Percentiles rank a stretch among this genome's conserved stretches.
Conservation (phyloP, 2,329 filamentous ascomycete genomes). For the Colletotrichum magnum region DNA sequence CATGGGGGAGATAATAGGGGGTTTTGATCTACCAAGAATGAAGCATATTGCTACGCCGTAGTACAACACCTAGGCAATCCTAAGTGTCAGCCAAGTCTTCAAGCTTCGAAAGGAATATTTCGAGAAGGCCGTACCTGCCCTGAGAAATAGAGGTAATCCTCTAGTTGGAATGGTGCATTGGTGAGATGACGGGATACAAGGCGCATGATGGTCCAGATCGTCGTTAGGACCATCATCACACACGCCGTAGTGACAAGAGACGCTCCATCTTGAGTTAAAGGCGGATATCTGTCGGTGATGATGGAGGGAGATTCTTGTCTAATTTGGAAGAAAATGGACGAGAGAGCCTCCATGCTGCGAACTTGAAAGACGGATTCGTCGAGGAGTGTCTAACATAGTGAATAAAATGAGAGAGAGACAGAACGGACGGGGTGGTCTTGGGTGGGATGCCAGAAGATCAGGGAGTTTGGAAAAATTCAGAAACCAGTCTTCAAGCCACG, state of each 20-base stretch:
- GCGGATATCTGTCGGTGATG: not conserved
- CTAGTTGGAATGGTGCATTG: not conserved
- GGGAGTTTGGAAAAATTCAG: no score
- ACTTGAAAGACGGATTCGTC: no score
- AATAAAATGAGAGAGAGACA: no score
- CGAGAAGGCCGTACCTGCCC: not conserved
- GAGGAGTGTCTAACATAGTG: no score
- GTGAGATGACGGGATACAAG: constrained; percentile 8
- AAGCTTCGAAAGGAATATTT: not conserved
- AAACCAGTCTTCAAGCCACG: no score
- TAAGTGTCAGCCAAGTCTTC: not conserved
- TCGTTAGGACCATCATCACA: constrained; percentile 18
- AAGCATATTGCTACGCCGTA: constrained; percentile 11
- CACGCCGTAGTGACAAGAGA: constrained; percentile 1
- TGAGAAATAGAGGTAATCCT: constrained; percentile 19
- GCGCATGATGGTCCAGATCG: constrained; percentile 13
- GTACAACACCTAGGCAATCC: constrained; percentile 1
- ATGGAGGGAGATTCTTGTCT: not conserved
- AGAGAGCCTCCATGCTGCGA: not conserved
- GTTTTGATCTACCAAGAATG: constrained; percentile 7
- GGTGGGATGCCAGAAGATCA: no score
- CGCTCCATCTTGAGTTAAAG: constrained; percentile 1
- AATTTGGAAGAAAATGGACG: not conserved
- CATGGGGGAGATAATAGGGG: not conserved
- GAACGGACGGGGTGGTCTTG: no score